Base-by-base conservation (phyloP, 2,329 filamentous ascomycete genomes). In the Sporothrix globosa region DNA sequence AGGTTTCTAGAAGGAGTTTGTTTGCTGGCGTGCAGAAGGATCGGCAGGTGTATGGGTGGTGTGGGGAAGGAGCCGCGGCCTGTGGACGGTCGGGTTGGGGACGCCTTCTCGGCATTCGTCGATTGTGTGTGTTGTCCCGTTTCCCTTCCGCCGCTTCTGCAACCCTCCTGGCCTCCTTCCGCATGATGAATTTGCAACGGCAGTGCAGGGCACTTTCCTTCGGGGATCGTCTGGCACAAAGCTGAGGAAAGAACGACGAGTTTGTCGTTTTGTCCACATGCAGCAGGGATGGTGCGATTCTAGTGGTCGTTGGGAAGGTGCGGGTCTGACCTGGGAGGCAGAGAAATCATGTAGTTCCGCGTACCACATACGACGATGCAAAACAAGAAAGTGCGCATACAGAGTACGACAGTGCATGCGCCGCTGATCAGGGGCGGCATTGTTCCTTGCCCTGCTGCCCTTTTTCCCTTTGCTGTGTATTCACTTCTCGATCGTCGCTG, bases 1-100 rank as follows among this genome's bases (percentile, higher is more conserved):
- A 73, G 67, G 41, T 24, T 70, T 73, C 69, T 73, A 71, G 72
- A 73, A 73, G 70, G 61, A 69, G 67, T 46, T 71, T 72, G 68
- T 60, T 63, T 69, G 14, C n/a, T 68, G n/a, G 61, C 56, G n/a
- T 53, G 68, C 11, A 24, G 9, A n/a, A 44, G 34, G 44, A 58
- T 21, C 3, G 24, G 24, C 30, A 7, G 24, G 14, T 34, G 17
- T 13, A 6, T 17, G 34, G 34, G 30, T 46, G n/a, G 50, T 67
- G 39, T 46, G 65, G 65, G 65, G 50, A 56, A 67, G 9, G 27
- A 14, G 27, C 17, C 34, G 41, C 41, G 24, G 60, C 13, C 14
- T n/a, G n/a, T 5, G 3, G 2, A 4, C 30, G 44, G 34, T 11
- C 21, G 17, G 54, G 6, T 58, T 14, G 54, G 19, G 54, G 4